A percentile compares a stretch with the other conserved stretches of the same genome.
phyloP scores from a whole-genome alignment of 768 basidiomycete genomes.

The Lactarius hatsudake region DNA sequence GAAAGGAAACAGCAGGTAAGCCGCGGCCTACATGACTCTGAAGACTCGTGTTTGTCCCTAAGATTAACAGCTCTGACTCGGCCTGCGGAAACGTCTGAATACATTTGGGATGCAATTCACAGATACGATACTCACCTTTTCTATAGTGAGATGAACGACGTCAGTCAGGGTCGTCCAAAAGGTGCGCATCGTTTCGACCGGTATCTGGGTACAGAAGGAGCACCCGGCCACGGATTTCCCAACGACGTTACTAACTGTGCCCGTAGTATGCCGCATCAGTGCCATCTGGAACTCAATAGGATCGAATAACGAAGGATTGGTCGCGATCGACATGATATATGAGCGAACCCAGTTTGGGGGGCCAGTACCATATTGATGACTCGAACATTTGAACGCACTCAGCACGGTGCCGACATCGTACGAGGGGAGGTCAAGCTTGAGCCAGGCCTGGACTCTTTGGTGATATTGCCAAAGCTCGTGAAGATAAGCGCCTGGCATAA shows the following conservation, averaged over 20 bases:
- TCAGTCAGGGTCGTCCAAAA: neutral
- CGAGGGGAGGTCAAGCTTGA: neutral
- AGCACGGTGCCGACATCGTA: neutral
- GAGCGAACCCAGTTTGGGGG: neutral
- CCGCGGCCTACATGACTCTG: neutral
- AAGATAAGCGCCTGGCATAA: neutral
- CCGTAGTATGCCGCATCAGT: neutral
- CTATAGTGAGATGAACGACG: neutral
- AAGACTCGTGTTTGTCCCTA: neutral
- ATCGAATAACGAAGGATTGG: neutral
- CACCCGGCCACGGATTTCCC: neutral
- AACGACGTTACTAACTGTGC: neutral
- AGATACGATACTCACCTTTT: neutral
- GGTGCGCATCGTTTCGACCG: neutral
- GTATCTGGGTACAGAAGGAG: neutral
- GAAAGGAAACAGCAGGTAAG: slow-evolving; percentile 23
- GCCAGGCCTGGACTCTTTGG: neutral
- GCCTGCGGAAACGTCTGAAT: neutral
- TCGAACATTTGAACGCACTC: neutral
- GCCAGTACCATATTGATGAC: neutral
- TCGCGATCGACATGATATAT: neutral
- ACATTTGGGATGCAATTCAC: neutral
- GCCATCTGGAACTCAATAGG: slow-evolving; percentile 1
- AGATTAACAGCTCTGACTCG: neutral
- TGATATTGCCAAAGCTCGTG: slow-evolving; percentile 13